Conservation (phyloP, 169 alveolate species). For the Theileria orientalis region DNA sequence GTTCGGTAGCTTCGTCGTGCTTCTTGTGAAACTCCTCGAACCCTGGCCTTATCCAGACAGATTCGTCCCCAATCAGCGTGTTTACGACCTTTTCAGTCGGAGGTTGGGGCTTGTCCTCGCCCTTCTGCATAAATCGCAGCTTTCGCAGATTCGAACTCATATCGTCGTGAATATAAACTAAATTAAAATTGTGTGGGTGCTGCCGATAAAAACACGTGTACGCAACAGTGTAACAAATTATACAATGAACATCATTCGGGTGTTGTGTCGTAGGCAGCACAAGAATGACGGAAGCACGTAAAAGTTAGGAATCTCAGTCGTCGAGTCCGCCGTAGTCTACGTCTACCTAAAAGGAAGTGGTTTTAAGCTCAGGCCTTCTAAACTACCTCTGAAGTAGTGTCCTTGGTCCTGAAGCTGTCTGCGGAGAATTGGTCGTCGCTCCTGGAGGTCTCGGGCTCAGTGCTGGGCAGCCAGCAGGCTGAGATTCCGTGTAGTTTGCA, state of each 20-base stretch:
- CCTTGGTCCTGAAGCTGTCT: background rate
- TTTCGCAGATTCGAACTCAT: slow-evolving; percentile 23
- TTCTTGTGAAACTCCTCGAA: slow-evolving; percentile 54
- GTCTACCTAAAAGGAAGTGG: slow-evolving; percentile 10
- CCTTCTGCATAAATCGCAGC: slow-evolving; percentile 62
- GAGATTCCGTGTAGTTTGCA: slow-evolving; percentile 55
- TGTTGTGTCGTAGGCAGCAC: too few species aligned
- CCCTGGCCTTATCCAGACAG: slow-evolving; percentile 53
- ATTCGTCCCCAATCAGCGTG: slow-evolving; percentile 38
- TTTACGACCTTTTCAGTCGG: slow-evolving; percentile 31
- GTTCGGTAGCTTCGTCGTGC: background rate
- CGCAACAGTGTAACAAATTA: too few species aligned
- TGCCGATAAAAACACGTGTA: too few species aligned
- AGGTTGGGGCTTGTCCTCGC: slow-evolving; percentile 13
- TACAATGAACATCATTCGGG: too few species aligned
- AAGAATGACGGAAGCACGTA: too few species aligned
- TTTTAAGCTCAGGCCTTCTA: background rate
- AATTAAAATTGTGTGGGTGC: too few species aligned
- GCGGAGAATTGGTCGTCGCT: too few species aligned
- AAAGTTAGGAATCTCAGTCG: too few species aligned
- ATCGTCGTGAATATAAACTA: too few species aligned
- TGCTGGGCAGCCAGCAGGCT: slow-evolving; percentile 35
- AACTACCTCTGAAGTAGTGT: slow-evolving; percentile 14
- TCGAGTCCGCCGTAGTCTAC: slow-evolving; percentile 19
- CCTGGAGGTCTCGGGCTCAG: background rate